Conservation (phyloP, 257 asterid species). For the Solanum bukasovii region DNA sequence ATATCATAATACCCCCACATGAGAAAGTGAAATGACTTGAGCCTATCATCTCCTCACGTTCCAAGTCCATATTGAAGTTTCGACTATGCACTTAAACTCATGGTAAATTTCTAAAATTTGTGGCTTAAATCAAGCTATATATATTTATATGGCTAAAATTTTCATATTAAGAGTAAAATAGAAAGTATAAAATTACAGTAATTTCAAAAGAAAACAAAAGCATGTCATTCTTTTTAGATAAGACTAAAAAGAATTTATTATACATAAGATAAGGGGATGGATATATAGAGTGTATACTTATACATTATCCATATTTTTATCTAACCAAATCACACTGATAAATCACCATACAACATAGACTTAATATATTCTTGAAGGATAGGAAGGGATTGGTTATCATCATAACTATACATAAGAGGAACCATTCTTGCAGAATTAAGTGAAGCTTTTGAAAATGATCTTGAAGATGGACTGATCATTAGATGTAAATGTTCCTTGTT, state of each 20-base stretch:
- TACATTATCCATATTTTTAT: background rate
- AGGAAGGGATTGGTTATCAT: background rate
- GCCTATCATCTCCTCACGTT: background rate
- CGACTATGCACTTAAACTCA: too few relatives aligned
- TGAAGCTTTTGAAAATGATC: background rate
- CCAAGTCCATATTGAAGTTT: too few relatives aligned
- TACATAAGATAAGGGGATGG: too few relatives aligned
- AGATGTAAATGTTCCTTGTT: too few relatives aligned
- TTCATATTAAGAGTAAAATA: too few relatives aligned
- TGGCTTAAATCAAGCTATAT: too few relatives aligned
- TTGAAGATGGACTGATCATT: fast-evolving
- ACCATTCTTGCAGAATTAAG: background rate
- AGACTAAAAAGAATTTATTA: too few relatives aligned
- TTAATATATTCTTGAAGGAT: background rate
- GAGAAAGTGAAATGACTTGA: background rate
- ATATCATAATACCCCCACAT: background rate
- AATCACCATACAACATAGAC: background rate
- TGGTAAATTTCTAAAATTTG: too few relatives aligned
- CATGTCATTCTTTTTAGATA: too few relatives aligned
- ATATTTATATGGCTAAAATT: too few relatives aligned
- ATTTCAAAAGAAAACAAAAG: too few relatives aligned
- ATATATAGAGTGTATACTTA: background rate
- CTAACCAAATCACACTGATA: background rate
- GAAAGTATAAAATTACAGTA: too few relatives aligned
- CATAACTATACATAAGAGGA: background rate